These are phyloP conservation scores for Quercus variabilis DNA, from an alignment of 306 rosid genomes.

Conservation along the genomic window DNA sequence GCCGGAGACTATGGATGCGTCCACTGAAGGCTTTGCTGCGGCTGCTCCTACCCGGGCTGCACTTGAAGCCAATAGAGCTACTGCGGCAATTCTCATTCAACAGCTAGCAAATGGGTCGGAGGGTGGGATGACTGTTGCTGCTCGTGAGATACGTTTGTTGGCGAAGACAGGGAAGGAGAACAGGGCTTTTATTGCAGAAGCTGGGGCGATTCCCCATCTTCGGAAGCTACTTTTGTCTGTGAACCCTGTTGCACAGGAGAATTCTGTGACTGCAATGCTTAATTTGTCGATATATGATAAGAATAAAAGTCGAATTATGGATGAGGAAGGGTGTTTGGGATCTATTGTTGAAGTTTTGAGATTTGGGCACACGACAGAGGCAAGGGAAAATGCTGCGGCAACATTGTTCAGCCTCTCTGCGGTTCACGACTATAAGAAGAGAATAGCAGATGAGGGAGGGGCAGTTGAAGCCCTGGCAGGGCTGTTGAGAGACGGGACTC, in stretches of 20 bases:
- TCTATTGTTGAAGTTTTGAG: conserved; percentile 72
- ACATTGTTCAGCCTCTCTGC: conserved; percentile 95
- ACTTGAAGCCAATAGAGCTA: conserved; percentile 72
- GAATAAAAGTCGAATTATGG: conserved; percentile 81
- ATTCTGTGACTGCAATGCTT: conserved; percentile 91
- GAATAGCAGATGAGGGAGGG: conserved; percentile 71
- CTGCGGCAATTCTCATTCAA: conserved; percentile 60
- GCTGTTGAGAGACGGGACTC: conserved; percentile 68
- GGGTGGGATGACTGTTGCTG: conserved; percentile 67
- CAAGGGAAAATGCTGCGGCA: conserved; percentile 95
- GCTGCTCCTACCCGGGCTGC: conserved; percentile 75
- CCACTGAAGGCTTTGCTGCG: conserved; percentile 45
- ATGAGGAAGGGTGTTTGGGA: conserved; percentile 70
- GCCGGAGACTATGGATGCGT: conserved; percentile 43
- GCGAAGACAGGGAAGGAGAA: conserved; percentile 88
- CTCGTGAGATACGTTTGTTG: conserved; percentile 82
- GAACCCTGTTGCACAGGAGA: conserved; percentile 80
- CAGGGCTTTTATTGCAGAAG: conserved; percentile 87
- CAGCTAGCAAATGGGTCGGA: conserved; percentile 64
- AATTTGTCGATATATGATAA: conserved; percentile 81
- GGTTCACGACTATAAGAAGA: conserved; percentile 83
- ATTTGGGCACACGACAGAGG: conserved; percentile 85
- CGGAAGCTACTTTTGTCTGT: conserved; percentile 57
- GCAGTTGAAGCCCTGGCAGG: conserved; percentile 75
- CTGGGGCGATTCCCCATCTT: conserved; percentile 88